Base-by-base conservation (phyloP, 257 asterid species). In the Orobanche coerulescens region DNA sequence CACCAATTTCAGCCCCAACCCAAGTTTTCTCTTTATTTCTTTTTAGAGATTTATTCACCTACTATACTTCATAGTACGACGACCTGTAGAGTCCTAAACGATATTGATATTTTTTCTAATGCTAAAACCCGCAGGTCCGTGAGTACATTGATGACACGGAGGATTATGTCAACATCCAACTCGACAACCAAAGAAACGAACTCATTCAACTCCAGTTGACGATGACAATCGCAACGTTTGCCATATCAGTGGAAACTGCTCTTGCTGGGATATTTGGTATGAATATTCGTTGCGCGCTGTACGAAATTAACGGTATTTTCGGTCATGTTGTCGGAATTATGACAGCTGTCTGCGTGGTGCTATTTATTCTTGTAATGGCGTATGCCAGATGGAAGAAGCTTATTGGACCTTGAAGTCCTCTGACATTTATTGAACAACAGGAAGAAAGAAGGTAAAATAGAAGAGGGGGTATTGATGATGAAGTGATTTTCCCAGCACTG, bases 361-460 rank as follows among this genome's bases (percentile, higher is more conserved):
- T 90, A 22, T 90, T 90, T 74, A 11, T 90, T 39, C 66, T 90
- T 47, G 71, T 87, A 33, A 43, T 83, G 25, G 90, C 87, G 23
- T 90, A 87, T 37, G 97, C 97, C 10, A 79, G 88, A 68, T 84
- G 93, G 87, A 90, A 87, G 86, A 90, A 90, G 83, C 90, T 90
- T 57, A 83, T 90, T 49, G 94, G 97, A 12, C 75, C 88, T 43
- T 90, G 73, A 51, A 22, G n/a, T 47, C 30, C 53, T 7, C 54
- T 8, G 13, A 20, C 2, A 59, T 24, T 16, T 60, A 36, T 33
- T 34, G 22, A 34, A 37, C 13, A 61, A 36, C 15, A 39, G 31
- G 31, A 50, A 64, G 36, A 36, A 23, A 47, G 24, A 23, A 13
- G 11, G 13, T 3, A 51, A 51, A 31, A 33, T 15, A 18, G 65